Evolutionary conservation across 371 early-diverging fungal species (phyloP).

Genomic region (Syncephalis fuscata): DNA sequence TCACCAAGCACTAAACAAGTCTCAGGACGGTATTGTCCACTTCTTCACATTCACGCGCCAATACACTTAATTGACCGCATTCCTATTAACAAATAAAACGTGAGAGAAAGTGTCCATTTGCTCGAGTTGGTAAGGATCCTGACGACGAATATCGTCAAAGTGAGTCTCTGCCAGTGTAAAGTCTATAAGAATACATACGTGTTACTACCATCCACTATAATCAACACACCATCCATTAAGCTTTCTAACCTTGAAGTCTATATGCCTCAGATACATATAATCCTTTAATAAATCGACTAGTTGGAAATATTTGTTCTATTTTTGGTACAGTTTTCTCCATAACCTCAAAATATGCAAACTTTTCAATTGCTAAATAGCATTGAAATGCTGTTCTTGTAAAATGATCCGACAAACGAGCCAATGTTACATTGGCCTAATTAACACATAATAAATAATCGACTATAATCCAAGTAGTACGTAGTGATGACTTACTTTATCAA

Average conservation of each 20-base stretch:
- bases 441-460: neutral
- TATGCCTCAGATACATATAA: slow-evolving; percentile 27
- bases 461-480: no score
- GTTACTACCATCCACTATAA: no score
- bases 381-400: slow-evolving; percentile 6
- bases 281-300: slow-evolving; percentile 37
- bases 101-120: slow-evolving; percentile 80
- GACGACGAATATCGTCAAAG: slow-evolving; percentile 47
- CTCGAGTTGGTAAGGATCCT: slow-evolving; percentile 66
- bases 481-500: slow-evolving; percentile 19
- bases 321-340: slow-evolving; percentile 7
- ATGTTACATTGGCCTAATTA: neutral
- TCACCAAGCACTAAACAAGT: slow-evolving; percentile 72
- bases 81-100: slow-evolving; percentile 64
- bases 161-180: slow-evolving; percentile 42
- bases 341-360: slow-evolving; percentile 7
- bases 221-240: no score
- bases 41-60: slow-evolving; percentile 60
- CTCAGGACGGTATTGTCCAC: slow-evolving; percentile 75
- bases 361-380: slow-evolving; percentile 8
- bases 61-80: slow-evolving; percentile 42
- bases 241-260: slow-evolving; percentile 20
- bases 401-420: neutral
- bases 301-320: slow-evolving; percentile 21
- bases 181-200: slow-evolving; percentile 21